Percentiles rank a stretch among this genome's conserved stretches.
phyloP scores from a whole-genome alignment of 106 monocot genomes.

The Apostasia shenzhenica region DNA sequence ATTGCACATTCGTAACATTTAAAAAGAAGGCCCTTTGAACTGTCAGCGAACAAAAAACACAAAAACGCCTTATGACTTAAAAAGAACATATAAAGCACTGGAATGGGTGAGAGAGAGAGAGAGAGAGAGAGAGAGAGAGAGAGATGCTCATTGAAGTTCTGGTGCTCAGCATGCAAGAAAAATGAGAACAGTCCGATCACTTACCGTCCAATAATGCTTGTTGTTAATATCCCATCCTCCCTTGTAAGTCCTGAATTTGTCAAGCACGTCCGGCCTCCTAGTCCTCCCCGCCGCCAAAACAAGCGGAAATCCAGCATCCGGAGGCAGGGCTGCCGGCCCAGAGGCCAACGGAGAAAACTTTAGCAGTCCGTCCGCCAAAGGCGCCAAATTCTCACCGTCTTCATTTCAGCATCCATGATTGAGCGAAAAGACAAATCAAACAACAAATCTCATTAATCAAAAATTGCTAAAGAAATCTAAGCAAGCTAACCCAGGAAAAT shows the following conservation, averaged over 20 bases:
- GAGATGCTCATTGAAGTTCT: background rate
- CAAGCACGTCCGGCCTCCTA: slow-evolving; percentile 43
- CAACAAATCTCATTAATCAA: background rate
- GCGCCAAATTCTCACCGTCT: slow-evolving; percentile 28
- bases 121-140: too few species aligned
- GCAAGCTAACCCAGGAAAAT: background rate
- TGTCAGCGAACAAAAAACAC: background rate
- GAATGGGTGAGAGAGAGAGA: too few species aligned
- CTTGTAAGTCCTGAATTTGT: slow-evolving; percentile 28
- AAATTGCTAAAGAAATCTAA: background rate
- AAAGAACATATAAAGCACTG: too few species aligned
- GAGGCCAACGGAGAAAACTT: slow-evolving; percentile 29
- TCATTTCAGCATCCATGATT: slow-evolving; percentile 1
- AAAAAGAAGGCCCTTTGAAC: too few species aligned
- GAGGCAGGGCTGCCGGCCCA: slow-evolving; percentile 13
- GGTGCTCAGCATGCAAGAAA: background rate
- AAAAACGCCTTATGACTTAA: background rate
- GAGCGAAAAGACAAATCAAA: background rate
- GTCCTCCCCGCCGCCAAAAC: slow-evolving; percentile 46
- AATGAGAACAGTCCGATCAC: background rate
- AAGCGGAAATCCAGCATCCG: slow-evolving; percentile 21
- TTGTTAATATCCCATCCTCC: slow-evolving; percentile 55
- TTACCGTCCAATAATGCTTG: slow-evolving; percentile 55
- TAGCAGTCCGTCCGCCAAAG: slow-evolving; percentile 25
- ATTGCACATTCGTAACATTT: too few species aligned